phyloP scores from a whole-genome alignment of 2,329 filamentous ascomycete genomes.

The Nemania abortiva region DNA sequence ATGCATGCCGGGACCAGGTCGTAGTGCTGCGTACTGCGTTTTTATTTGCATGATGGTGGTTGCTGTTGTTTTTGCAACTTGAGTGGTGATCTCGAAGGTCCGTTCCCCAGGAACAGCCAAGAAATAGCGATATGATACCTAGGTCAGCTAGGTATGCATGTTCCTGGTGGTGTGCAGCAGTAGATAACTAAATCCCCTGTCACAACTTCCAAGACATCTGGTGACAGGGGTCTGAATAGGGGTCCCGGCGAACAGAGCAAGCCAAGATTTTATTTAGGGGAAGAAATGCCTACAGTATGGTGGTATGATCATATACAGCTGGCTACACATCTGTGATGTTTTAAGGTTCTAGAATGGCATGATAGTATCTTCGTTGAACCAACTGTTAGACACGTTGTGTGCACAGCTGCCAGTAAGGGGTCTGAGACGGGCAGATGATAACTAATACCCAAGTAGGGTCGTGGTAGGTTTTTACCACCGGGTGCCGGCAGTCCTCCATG shows the following conservation, averaged over 20 bases:
- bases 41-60: background rate
- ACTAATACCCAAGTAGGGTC: background rate
- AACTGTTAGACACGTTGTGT: background rate
- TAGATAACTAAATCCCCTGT: background rate
- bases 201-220: background rate
- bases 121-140: background rate
- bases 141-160: background rate
- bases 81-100: background rate
- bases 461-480: background rate
- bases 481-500: background rate
- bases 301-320: background rate
- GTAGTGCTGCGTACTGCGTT: background rate
- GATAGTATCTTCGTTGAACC: background rate
- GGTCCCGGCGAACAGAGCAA: slow-evolving; percentile 8
- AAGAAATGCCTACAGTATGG: slow-evolving; percentile 13
- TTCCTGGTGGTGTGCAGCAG: no score
- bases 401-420: background rate
- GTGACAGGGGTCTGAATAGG: slow-evolving; percentile 22
- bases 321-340: background rate
- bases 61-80: background rate
- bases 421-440: background rate
- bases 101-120: background rate
- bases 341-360: background rate
- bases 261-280: slow-evolving; percentile 32
- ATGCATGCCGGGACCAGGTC: background rate